Conservation (phyloP, 805 yeast species). For the Kockiozyma suomiensis region DNA sequence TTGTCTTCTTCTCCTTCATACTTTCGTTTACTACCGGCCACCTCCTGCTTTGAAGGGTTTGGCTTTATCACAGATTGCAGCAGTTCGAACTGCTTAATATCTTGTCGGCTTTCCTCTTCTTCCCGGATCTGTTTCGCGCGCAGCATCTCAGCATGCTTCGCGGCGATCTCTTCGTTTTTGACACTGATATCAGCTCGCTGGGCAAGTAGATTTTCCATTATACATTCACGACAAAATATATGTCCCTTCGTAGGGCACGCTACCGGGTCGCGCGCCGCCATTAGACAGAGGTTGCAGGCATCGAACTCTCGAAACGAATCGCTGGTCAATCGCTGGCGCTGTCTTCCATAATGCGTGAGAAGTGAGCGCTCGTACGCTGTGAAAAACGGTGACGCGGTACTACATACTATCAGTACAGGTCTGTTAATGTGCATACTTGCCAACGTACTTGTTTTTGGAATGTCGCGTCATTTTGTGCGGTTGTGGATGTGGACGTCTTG, state of each 20-base stretch:
- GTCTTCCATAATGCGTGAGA: constrained; percentile 32
- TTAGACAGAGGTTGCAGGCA: constrained; percentile 31
- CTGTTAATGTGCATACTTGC: not conserved
- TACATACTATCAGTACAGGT: not conserved
- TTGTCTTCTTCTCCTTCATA: constrained; percentile 1
- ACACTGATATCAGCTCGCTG: constrained; percentile 28
- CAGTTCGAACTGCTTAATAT: constrained; percentile 24
- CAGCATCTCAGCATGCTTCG: constrained; percentile 7
- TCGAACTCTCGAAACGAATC: constrained; percentile 34
- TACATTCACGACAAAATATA: constrained; percentile 33
- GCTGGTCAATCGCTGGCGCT: constrained; percentile 26
- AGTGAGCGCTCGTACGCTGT: constrained; percentile 35
- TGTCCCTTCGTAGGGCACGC: constrained; percentile 33
- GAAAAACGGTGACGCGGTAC: constrained; percentile 32
- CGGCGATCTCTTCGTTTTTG: constrained; percentile 19
- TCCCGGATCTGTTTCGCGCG: constrained; percentile 3
- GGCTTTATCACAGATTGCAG: constrained; percentile 19
- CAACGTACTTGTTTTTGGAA: constrained; percentile 33
- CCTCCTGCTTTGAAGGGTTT: not conserved
- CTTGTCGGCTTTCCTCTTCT: constrained; percentile 2
- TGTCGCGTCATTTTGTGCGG: constrained; percentile 30
- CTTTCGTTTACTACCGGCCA: constrained; percentile 8
- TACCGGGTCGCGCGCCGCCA: constrained; percentile 34
- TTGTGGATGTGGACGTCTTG: not conserved
- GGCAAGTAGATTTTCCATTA: constrained; percentile 29